Percentiles rank a stretch among this genome's conserved stretches.
These are phyloP conservation scores for Fraxinus latifolia DNA, from an alignment of 305 asterid species.

Conservation along the genomic window DNA sequence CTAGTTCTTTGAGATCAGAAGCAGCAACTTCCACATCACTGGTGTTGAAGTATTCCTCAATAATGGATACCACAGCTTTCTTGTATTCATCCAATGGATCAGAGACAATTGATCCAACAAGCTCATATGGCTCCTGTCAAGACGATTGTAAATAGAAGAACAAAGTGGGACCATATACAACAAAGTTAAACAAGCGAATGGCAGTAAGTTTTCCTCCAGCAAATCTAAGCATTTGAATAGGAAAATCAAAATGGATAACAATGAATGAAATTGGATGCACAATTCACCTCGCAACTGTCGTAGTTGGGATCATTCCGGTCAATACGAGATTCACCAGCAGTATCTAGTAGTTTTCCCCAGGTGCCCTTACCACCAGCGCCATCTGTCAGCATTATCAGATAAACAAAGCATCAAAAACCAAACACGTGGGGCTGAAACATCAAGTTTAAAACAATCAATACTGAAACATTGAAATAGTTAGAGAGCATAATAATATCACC, in stretches of 20 bases:
- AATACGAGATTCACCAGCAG: conserved; percentile 35
- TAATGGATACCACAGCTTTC: conserved; percentile 43
- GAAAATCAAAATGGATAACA: not conserved
- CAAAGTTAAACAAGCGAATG: not conserved
- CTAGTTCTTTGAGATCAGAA: conserved; percentile 45
- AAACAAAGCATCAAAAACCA: not conserved
- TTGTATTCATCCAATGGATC: conserved; percentile 56
- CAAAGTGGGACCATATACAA: not conserved
- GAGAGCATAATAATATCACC: not conserved
- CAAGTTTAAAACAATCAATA: not conserved
- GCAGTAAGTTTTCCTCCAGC: not conserved
- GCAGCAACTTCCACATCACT: conserved; percentile 47
- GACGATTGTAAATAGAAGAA: not conserved
- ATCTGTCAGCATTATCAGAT: conserved; percentile 30
- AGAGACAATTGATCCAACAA: conserved; percentile 37
- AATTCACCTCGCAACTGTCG: conserved; percentile 49
- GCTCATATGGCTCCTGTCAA: conserved; percentile 52
- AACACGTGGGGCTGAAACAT: not conserved
- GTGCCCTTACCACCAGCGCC: conserved; percentile 59
- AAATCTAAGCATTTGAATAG: not conserved
- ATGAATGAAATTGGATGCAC: not conserved
- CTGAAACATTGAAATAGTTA: not conserved
- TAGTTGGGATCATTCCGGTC: conserved; percentile 55
- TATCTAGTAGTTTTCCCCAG: conserved; percentile 51
- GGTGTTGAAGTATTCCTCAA: conserved; percentile 50